A percentile compares a stretch with the other conserved stretches of the same genome.
phyloP scores from a whole-genome alignment of 345 rosid genomes.

The Populus tremula region DNA sequence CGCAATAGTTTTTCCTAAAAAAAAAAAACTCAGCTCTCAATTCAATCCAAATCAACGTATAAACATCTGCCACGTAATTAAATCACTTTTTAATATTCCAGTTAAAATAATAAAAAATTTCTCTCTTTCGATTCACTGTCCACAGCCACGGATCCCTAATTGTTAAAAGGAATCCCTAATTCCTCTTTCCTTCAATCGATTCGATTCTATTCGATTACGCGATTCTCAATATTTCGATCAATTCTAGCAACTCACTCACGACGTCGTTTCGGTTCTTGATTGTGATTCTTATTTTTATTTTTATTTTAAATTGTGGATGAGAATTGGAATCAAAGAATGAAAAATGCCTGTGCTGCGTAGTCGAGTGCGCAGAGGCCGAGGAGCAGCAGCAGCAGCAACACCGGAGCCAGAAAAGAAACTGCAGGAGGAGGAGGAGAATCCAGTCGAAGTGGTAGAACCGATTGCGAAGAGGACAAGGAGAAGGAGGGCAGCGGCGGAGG shows the following conservation, averaged over 20 bases:
- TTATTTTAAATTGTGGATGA: conserved; percentile 12
- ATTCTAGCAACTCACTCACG: background rate
- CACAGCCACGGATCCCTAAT: background rate
- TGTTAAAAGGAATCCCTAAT: background rate
- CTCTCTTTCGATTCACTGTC: background rate
- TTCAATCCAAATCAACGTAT: too few relatives aligned
- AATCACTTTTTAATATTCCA: background rate
- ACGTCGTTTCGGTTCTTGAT: background rate
- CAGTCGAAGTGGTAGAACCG: conserved; percentile 43
- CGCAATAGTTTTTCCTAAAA: too few relatives aligned
- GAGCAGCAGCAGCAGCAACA: conserved; percentile 28
- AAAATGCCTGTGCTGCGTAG: conserved; percentile 93
- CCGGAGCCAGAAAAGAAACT: background rate
- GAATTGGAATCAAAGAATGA: conserved; percentile 36
- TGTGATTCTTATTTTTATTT: background rate
- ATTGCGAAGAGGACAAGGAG: conserved; percentile 50
- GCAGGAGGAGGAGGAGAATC: conserved; percentile 22
- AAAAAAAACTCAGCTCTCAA: too few relatives aligned
- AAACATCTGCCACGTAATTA: background rate
- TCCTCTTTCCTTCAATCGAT: background rate
- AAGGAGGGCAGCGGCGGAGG: conserved; percentile 50
- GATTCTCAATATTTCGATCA: background rate
- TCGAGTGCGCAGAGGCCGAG: conserved; percentile 69
- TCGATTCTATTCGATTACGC: background rate
- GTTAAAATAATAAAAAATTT: too few relatives aligned